Conservation (phyloP, 2,329 filamentous ascomycete genomes). For the Fusarium aywerte region DNA sequence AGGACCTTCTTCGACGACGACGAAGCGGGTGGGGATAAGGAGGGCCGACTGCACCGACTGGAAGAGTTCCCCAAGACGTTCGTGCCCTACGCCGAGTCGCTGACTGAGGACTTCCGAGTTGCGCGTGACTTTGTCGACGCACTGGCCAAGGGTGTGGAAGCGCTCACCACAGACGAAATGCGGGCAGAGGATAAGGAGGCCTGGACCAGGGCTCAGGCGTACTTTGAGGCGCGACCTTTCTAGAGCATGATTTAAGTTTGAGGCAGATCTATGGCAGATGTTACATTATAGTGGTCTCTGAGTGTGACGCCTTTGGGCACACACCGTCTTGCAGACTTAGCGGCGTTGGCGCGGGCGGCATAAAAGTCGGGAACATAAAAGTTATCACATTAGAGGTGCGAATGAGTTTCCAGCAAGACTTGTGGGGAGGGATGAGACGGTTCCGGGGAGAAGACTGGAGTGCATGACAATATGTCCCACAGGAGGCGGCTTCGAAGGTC, state of each 20-base stretch:
- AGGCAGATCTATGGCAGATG: slow-evolving; percentile 34
- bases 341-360: slow-evolving; percentile 45
- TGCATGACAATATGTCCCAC: slow-evolving; percentile 8
- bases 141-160: slow-evolving; percentile 67
- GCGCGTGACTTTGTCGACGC: slow-evolving; percentile 68
- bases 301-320: slow-evolving; percentile 41
- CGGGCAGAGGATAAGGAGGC: slow-evolving; percentile 58
- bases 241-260: slow-evolving; percentile 38
- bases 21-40: slow-evolving; percentile 64
- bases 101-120: slow-evolving; percentile 69
- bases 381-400: slow-evolving; percentile 39
- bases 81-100: slow-evolving; percentile 68
- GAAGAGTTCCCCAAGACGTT: slow-evolving; percentile 63
- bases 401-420: slow-evolving; percentile 35
- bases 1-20: slow-evolving; percentile 83
- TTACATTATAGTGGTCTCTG: slow-evolving; percentile 36
- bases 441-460: background rate
- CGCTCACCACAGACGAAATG: slow-evolving; percentile 61
- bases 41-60: slow-evolving; percentile 58
- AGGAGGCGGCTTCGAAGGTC: slow-evolving; percentile 7
- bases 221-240: slow-evolving; percentile 59
- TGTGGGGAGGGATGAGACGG: slow-evolving; percentile 34
- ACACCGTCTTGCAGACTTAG: slow-evolving; percentile 38
- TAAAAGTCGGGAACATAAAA: slow-evolving; percentile 40
- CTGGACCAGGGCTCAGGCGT: slow-evolving; percentile 67